Conservation (phyloP, 345 rosid species). For the Kandelia obovata region DNA sequence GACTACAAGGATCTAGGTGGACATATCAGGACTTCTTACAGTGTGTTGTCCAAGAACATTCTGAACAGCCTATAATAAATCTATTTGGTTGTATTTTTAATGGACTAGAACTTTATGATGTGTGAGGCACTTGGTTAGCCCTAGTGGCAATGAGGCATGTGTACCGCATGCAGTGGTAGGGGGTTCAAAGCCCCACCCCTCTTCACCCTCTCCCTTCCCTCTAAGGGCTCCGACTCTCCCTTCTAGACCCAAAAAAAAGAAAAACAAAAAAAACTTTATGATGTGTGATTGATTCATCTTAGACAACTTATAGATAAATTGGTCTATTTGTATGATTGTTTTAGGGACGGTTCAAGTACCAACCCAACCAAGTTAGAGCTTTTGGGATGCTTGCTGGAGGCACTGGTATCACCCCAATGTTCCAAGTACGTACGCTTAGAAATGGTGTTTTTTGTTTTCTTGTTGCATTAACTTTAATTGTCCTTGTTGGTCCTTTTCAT, state of each 20-base stretch:
- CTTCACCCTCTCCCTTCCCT: too few relatives aligned
- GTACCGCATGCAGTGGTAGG: too few relatives aligned
- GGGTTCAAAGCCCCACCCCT: too few relatives aligned
- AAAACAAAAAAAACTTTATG: too few relatives aligned
- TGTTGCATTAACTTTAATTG: background rate
- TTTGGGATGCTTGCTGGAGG: constrained; percentile 36
- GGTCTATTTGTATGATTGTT: background rate
- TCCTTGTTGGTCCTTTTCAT: background rate
- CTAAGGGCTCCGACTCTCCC: too few relatives aligned
- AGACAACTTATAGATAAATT: background rate
- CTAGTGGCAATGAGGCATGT: too few relatives aligned
- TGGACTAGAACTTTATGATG: too few relatives aligned
- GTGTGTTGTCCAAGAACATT: background rate
- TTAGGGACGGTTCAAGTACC: constrained; percentile 32
- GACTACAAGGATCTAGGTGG: background rate
- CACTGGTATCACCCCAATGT: constrained; percentile 35
- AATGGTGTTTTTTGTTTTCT: background rate
- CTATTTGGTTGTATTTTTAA: background rate
- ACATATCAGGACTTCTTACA: background rate
- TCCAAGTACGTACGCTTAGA: constrained; percentile 17
- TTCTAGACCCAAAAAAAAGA: too few relatives aligned
- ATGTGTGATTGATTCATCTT: too few relatives aligned
- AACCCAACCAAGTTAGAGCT: constrained; percentile 30
- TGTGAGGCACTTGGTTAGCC: too few relatives aligned
- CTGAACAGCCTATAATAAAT: background rate